Evolutionary conservation across 2,329 filamentous ascomycete species (phyloP).

Genomic region (Nemania serpens): DNA sequence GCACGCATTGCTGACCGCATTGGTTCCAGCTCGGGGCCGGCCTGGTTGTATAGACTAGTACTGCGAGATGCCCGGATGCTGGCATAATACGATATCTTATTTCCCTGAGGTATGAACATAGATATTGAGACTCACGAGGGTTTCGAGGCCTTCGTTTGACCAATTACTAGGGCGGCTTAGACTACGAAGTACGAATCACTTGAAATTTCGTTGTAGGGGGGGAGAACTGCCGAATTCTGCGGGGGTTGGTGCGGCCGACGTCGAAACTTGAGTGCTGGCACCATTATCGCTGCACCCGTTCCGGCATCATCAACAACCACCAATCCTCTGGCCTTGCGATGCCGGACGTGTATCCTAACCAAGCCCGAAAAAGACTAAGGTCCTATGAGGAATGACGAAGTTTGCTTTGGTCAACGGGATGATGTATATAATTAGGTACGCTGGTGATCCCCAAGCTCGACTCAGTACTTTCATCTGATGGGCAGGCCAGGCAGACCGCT

Average conservation of each 20-base stretch:
- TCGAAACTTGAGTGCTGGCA: constrained; percentile 2
- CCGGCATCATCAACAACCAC: no score
- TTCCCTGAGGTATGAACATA: constrained; percentile 1
- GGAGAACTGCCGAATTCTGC: neutral
- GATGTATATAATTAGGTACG: no score
- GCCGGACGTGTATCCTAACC: constrained; percentile 1
- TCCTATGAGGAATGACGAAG: no score
- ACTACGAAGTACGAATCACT: neutral
- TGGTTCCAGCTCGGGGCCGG: constrained; percentile 29
- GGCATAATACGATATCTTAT: constrained; percentile 35
- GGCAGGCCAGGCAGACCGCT: no score
- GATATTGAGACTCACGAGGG: constrained; percentile 3
- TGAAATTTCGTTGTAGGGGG: neutral
- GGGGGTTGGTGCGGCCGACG: constrained; percentile 15
- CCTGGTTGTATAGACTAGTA: constrained; percentile 25
- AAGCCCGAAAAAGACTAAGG: neutral
- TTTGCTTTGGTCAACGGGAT: no score
- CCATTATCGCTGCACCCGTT: neutral
- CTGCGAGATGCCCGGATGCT: constrained; percentile 33
- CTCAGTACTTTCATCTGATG: no score
- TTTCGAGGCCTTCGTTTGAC: constrained; percentile 14
- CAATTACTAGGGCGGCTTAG: neutral
- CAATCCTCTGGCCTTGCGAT: neutral
- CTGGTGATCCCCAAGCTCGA: no score
- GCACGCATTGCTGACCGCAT: constrained; percentile 31